Base-by-base conservation (phyloP, 805 yeast genomes). In the Barnettozyma populi region DNA sequence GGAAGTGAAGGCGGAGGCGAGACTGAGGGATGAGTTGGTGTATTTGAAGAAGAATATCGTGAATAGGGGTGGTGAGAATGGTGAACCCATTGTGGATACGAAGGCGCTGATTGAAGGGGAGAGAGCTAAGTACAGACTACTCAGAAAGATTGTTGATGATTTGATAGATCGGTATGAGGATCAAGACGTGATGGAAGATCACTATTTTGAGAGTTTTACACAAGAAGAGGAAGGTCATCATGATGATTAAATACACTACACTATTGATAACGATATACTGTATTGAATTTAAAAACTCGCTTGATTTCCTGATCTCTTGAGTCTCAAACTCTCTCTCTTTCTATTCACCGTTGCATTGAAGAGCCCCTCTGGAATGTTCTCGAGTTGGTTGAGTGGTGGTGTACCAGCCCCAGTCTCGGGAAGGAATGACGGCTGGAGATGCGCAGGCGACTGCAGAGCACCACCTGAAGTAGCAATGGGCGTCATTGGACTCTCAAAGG, bases 251-350 rank as follows among this genome's bases (percentile, higher is more conserved):
- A 29, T 11, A 29, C 16, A 29, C 16, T 29, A 29, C 32, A 13
- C 16, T 29, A 13, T 29, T 14, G 16, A 13, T 29, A 29, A 10
- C 9, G 41, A 13, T 18, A 4, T 37, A 21, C 20, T 37, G 41
- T 37, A 40, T 27, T 40, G 3, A 6, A 13, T 3, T 38, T 35
- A 43, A 36, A 47, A 47, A 32, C 45, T 47, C 5, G 50, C 42
- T 34, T 54, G 52, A 39, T 54, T 57, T 21, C 64, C 62, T n/a
- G 57, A 45, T 56, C 80, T 71, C 57, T 76, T 76, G 56, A 75
- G 58, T 48, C 76, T 72, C 52, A 77, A 57, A 52, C 77, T 70
- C 51, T 76, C 80, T 54, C 82, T 70, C 58, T 77, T 77, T 50
- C 81, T 66, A 52, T 72, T 73, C 24, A 75, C 70, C 2, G 80